These are phyloP conservation scores for Juglanconis juglandina DNA, from an alignment of 2,329 filamentous ascomycete species.

Conservation along the genomic window DNA sequence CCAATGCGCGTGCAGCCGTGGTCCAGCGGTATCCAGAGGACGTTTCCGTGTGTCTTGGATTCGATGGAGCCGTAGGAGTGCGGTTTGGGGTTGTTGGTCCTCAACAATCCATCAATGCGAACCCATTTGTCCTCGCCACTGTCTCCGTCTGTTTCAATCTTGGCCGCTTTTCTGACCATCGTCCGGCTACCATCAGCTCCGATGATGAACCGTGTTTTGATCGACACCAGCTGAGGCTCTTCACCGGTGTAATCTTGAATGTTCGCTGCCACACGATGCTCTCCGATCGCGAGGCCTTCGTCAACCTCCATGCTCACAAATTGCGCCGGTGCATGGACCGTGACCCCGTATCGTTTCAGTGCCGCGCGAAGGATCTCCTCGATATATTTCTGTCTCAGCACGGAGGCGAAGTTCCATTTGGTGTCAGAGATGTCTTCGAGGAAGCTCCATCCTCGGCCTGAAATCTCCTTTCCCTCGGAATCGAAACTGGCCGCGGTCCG, in stretches of 20 bases:
- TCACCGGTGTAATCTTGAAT: background rate
- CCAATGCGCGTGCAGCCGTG: conserved; percentile 52
- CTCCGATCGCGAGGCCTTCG: conserved; percentile 16
- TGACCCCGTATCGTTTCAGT: conserved; percentile 32
- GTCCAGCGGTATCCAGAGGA: conserved; percentile 53
- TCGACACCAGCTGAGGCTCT: background rate
- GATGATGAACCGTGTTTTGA: conserved; percentile 37
- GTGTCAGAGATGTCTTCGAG: conserved; percentile 53
- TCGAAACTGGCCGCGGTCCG: conserved; percentile 48
- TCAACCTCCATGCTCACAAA: conserved; percentile 36
- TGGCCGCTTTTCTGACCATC: conserved; percentile 42
- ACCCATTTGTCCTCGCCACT: conserved; percentile 51
- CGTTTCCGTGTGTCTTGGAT: conserved; percentile 49
- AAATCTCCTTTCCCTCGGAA: conserved; percentile 26
- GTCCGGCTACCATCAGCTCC: conserved; percentile 50
- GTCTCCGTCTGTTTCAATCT: conserved; percentile 47
- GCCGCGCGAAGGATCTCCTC: conserved; percentile 49
- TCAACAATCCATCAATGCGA: conserved; percentile 47
- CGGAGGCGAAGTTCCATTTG: conserved; percentile 49
- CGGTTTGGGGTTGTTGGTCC: conserved; percentile 46
- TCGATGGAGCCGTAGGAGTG: conserved; percentile 48
- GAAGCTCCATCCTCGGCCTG: conserved; percentile 47
- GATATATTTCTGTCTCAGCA: conserved; percentile 53
- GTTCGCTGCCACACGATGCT: background rate
- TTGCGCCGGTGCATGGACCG: conserved; percentile 33